These are phyloP conservation scores for Shiraia bambusicola DNA, from an alignment of 2,329 filamentous ascomycete genomes.

Conservation along the genomic window DNA sequence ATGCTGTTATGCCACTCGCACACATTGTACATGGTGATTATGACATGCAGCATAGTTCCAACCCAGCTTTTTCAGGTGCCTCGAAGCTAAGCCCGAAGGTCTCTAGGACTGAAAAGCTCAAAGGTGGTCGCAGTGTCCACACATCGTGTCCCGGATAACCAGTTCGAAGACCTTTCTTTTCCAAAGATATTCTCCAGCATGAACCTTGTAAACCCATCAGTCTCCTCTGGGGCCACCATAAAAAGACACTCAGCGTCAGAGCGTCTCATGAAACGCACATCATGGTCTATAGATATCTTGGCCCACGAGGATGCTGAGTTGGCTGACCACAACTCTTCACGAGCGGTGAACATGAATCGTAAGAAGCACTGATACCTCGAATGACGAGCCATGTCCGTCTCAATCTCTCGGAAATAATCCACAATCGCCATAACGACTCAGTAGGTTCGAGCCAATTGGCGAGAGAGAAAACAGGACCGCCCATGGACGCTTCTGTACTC, in stretches of 20 bases:
- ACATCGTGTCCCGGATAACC: no score
- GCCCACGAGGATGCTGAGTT: constrained; percentile 3
- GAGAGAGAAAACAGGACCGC: constrained; percentile 6
- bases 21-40: no score
- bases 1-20: no score
- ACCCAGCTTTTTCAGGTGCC: no score
- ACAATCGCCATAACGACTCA: constrained; percentile 8
- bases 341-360: constrained; percentile 11
- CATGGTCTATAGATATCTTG: constrained; percentile 1
- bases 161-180: no score
- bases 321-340: constrained; percentile 12
- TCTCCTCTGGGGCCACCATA: constrained; percentile 4
- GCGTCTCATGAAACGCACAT: constrained; percentile 5
- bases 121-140: no score
- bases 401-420: constrained; percentile 16
- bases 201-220: constrained; percentile 11
- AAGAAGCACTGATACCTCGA: constrained; percentile 2
- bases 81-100: no score
- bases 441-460: background rate
- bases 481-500: no score
- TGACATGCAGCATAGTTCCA: no score
- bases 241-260: constrained; percentile 5
- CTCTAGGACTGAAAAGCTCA: no score
- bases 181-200: constrained; percentile 11
- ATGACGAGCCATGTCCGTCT: constrained; percentile 13